These are phyloP conservation scores for Cyclanthera cordifolia DNA, from an alignment of 306 rosid species.

Conservation along the genomic window DNA sequence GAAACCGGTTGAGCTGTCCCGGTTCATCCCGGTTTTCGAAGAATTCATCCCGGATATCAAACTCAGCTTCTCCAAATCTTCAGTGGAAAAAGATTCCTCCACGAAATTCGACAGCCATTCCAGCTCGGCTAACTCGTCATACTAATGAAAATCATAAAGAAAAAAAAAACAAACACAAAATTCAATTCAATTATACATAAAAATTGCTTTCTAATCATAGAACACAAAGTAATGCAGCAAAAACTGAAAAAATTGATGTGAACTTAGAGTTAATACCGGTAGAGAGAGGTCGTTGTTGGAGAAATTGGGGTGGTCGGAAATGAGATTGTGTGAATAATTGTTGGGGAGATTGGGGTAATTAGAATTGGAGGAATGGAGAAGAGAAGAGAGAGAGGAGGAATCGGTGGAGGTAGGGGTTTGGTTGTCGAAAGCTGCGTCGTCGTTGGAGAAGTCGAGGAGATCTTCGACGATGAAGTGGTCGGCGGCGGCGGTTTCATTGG, in stretches of 20 bases:
- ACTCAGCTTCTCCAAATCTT: conserved; percentile 66
- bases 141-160: too few species aligned
- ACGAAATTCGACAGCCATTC: conserved; percentile 83
- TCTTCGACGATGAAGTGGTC: conserved; percentile 74
- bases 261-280: conserved; percentile 66
- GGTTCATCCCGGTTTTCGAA: conserved; percentile 21
- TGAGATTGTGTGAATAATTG: conserved; percentile 27
- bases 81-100: conserved; percentile 78
- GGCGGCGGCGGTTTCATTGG: background rate
- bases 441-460: conserved; percentile 71
- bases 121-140: conserved; percentile 74
- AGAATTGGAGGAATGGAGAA: conserved; percentile 43
- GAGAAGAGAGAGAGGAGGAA: conserved; percentile 27
- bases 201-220: too few species aligned
- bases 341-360: conserved; percentile 23
- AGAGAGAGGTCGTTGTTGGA: conserved; percentile 54
- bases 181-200: too few species aligned
- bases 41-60: conserved; percentile 52
- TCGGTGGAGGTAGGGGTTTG: conserved; percentile 33
- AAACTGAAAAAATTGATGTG: too few species aligned
- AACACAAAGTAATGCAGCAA: too few species aligned
- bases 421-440: conserved; percentile 28
- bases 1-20: conserved; percentile 24
- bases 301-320: conserved; percentile 33
- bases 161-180: too few species aligned